These are phyloP conservation scores for Blyttiomyces sp. DNA, from an alignment of 371 early-diverging fungal species.

Conservation along the genomic window DNA sequence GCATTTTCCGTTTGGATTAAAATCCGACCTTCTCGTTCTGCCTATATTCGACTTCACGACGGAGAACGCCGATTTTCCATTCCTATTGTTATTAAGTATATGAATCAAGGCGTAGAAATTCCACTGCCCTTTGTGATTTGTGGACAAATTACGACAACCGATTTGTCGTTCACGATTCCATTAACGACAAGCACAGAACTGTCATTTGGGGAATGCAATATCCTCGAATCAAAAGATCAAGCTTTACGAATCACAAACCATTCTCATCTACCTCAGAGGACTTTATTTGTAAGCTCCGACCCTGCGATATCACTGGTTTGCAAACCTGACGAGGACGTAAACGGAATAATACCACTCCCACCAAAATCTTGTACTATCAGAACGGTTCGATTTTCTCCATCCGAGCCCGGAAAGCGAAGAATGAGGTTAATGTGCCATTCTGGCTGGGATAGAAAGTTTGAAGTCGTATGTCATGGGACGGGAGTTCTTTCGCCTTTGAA, in stretches of 20 bases:
- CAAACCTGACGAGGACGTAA: background rate
- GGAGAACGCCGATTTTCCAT: slow-evolving; percentile 16
- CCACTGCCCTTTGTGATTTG: slow-evolving; percentile 9
- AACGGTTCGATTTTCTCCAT: slow-evolving; percentile 22
- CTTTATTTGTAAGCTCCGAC: slow-evolving; percentile 10
- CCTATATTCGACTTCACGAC: slow-evolving; percentile 8
- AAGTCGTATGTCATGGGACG: slow-evolving; percentile 22
- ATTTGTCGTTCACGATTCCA: slow-evolving; percentile 15
- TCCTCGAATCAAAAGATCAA: slow-evolving; percentile 18
- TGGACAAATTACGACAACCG: slow-evolving; percentile 25
- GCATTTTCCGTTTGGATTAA: slow-evolving; percentile 31
- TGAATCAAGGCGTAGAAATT: slow-evolving; percentile 24
- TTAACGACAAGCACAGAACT: slow-evolving; percentile 1
- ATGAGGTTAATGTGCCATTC: slow-evolving; percentile 22
- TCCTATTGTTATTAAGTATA: slow-evolving; percentile 20
- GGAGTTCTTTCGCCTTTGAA: slow-evolving; percentile 12
- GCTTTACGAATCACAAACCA: slow-evolving; percentile 22
- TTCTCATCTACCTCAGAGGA: slow-evolving; percentile 25
- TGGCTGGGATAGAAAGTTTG: slow-evolving; percentile 28
- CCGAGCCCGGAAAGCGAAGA: slow-evolving; percentile 10
- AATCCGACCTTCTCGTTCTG: slow-evolving; percentile 22
- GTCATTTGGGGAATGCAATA: slow-evolving; percentile 16
- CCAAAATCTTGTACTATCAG: slow-evolving; percentile 10
- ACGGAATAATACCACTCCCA: slow-evolving; percentile 12
- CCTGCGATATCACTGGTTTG: slow-evolving; percentile 6